Evolutionary conservation across 345 rosid genomes (phyloP), one percentile per base, ranked within the genome.

Genomic region (Salix exigua): DNA sequence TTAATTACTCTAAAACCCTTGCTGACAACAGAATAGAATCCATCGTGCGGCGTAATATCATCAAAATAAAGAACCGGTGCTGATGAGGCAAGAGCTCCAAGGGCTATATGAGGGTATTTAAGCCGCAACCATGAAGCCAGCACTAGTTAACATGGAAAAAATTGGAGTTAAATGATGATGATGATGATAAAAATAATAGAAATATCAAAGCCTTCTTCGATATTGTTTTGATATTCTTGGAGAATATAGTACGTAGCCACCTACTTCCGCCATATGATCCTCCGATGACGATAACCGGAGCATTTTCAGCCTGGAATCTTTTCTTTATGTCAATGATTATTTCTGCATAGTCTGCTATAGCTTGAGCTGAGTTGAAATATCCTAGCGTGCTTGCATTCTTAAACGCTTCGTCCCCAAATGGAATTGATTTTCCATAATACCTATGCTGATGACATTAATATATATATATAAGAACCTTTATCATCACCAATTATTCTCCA

Each of bases 201-300:
- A 4, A 19, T 18, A 51, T 51, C 58, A 18, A 18, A 9, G 28
- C 3, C 26, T 55, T 55, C 62, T n/a, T n/a, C 28, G 4, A 55
- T 55, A 10, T 13, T 44, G 17, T 1, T 44, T 4, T 19, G n/a
- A 19, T 9, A n/a, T 55, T 1, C 62, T n/a, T 55, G 62, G 62
- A 55, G 28, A n/a, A 28, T 58, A 30, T 5, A 53, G n/a, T n/a
- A 31, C 17, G 25, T 4, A 28, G 26, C 16, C 4, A 73, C 79
- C 70, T 89, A 91, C 96, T 91, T 89, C 96, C 96, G 12, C 94
- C 91, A 4, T 90, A 91, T 12, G 94, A 91, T 81, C 91, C 97
- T 76, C 94, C 94, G 1, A 85, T 17, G 48, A 90, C 94, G 31
- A 91, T 88, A 13, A 88, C 89, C 9, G 92, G 97, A 70, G 88